Evolutionary conservation across 2,329 filamentous ascomycete species (phyloP), one percentile per base, ranked within the genome.

Genomic region (Lasiodiplodia hormozganensis): DNA sequence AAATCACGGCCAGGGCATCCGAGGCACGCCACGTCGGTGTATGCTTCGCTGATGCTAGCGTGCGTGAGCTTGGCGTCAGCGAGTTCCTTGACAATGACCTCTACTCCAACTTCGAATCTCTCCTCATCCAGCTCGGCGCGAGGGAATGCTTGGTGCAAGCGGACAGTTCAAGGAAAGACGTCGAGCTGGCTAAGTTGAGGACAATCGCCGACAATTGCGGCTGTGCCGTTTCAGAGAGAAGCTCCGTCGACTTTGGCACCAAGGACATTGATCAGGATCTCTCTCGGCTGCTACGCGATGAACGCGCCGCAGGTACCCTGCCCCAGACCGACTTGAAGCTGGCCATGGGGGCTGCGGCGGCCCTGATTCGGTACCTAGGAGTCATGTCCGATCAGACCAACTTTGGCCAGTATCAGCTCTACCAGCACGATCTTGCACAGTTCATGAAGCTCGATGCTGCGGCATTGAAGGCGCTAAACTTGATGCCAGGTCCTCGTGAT

Each of bases 41-140:
- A 5, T 98, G 96, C 81, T 99, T 99, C 77, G 96, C 96, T 8
- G 96, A 99, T 83, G 96, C 96, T 0, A 97, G 93, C 72, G 95
- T 98, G 31, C 88, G 96, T 64, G 96, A 99, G 82, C 86, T 99
- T 2, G 96, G 96, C 10, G 94, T 99, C 66, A 97, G 93, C 84
- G 96, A 99, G 77, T 99, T 99, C 72, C 87, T 97, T n/a, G 96
- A 99, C 84, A 99, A 98, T 76, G 96, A 99, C 77, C 85, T 97
- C 11, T 99, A 96, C 82, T 98, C 95, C 65, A 99, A 99, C 79
- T 96, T 99, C 73, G 96, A 99, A 82, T 94, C 94, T 3, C 86
- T 99, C 21, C 88, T 99, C 65, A 99, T 99, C 72, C 96, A 99
- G 77, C 88, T 99, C 3, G 96, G 96, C 6, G 93, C 97, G 23